Conservation (phyloP, 1,284 basidiomycete species). For the Malassezia dermatis region DNA sequence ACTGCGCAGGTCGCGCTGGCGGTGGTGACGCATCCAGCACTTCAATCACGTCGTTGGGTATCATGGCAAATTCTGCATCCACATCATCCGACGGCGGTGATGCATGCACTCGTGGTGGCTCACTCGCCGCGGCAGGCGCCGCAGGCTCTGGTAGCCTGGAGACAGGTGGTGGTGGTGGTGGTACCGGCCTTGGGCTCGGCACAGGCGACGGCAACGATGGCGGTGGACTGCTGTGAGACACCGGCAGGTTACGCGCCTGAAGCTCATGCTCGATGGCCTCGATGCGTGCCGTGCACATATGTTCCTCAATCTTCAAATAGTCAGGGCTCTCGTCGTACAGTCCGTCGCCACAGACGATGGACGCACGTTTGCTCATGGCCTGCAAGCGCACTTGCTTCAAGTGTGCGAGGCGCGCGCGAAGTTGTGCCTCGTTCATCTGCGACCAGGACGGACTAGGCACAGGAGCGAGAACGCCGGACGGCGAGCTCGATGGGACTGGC, state of each 20-base stretch:
- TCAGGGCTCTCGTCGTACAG: constrained; percentile 10
- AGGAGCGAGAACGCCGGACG: background rate
- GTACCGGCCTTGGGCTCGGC: no score
- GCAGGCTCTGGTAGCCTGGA: background rate
- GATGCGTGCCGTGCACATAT: constrained; percentile 10
- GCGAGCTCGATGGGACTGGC: background rate
- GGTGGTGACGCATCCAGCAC: background rate
- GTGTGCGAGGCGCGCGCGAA: background rate
- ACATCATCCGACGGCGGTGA: background rate
- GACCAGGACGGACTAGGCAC: background rate
- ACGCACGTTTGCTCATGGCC: constrained; percentile 14
- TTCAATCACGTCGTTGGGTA: constrained; percentile 2
- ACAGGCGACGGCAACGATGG: background rate
- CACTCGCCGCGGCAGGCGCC: no score
- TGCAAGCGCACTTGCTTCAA: constrained; percentile 6
- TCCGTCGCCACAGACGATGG: constrained; percentile 16
- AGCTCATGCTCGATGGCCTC: constrained; percentile 12
- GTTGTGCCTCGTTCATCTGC: constrained; percentile 5
- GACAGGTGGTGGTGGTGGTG: background rate
- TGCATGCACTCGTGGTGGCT: no score
- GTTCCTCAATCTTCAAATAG: constrained; percentile 16
- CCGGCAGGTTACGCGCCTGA: background rate
- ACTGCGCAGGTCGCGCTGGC: background rate
- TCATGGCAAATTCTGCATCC: constrained; percentile 3
- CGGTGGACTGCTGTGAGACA: background rate